These are phyloP conservation scores for Suillus brevipes DNA, from an alignment of 768 basidiomycete species.

Conservation along the genomic window DNA sequence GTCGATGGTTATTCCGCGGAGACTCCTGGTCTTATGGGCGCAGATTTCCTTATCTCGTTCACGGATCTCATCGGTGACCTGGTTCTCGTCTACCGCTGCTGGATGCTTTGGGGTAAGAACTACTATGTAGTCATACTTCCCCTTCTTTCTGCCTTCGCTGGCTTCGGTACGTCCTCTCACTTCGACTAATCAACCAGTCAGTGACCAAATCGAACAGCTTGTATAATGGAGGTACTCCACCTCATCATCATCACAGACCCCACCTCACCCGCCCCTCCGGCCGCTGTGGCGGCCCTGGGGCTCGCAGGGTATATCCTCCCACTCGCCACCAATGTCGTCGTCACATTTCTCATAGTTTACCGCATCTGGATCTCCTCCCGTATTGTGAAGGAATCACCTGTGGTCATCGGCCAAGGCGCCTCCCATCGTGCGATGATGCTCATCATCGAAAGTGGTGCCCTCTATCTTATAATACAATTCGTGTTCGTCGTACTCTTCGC, in stretches of 20 bases:
- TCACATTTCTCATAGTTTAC: conserved; percentile 41
- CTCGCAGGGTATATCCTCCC: conserved; percentile 40
- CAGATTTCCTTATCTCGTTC: conserved; percentile 38
- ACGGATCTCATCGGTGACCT: conserved; percentile 38
- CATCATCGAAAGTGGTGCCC: conserved; percentile 40
- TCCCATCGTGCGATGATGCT: conserved; percentile 33
- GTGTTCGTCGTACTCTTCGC: conserved; percentile 43
- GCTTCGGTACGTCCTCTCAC: conserved; percentile 33
- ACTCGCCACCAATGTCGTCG: conserved; percentile 41
- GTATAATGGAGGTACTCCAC: conserved; percentile 28
- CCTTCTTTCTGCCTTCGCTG: conserved; percentile 31
- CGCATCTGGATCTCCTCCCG: conserved; percentile 38
- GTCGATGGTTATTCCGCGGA: conserved; percentile 32
- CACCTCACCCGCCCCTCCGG: conserved; percentile 34
- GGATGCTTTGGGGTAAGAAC: conserved; percentile 39
- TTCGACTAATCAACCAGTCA: neutral
- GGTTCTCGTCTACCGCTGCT: conserved; percentile 43
- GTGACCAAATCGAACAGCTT: conserved; percentile 22
- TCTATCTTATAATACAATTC: conserved; percentile 42
- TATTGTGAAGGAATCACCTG: conserved; percentile 8
- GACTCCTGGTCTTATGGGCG: conserved; percentile 31
- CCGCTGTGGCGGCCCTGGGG: conserved; percentile 35
- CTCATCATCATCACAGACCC: conserved; percentile 32
- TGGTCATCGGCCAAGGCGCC: conserved; percentile 17
- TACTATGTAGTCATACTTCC: conserved; percentile 37